A percentile compares a stretch with the other conserved stretches of the same genome.
Evolutionary conservation across 176 grass and related monocot species (phyloP).

Genomic region (Aegilops umbellulata): DNA sequence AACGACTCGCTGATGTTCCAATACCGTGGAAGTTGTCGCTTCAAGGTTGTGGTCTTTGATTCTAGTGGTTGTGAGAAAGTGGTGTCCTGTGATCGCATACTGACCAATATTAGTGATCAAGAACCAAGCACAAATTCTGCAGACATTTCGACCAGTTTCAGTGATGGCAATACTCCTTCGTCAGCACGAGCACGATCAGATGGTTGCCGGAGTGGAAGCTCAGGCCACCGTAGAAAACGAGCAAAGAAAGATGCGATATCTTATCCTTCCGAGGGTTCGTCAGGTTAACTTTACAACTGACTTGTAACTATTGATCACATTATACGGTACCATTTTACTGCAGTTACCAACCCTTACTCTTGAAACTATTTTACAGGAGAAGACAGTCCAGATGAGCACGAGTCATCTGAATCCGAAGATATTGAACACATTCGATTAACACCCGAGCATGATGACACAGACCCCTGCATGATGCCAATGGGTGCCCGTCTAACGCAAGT

Average conservation of each 20-base stretch:
- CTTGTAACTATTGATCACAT: background rate
- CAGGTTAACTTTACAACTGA: background rate
- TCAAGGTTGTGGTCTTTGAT: conserved; percentile 46
- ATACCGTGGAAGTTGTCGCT: conserved; percentile 11
- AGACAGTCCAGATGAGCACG: background rate
- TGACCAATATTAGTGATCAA: background rate
- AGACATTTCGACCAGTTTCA: background rate
- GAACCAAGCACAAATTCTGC: background rate
- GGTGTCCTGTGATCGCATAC: conserved; percentile 15
- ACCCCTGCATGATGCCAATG: background rate
- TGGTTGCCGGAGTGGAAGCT: background rate
- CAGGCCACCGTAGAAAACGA: background rate
- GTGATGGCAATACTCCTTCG: background rate
- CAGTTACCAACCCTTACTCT: background rate
- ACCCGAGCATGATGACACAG: no score
- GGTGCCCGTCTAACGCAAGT: background rate
- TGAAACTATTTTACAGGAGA: background rate
- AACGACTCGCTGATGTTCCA: conserved; percentile 45
- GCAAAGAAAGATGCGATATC: background rate
- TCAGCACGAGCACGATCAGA: background rate
- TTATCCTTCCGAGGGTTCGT: background rate
- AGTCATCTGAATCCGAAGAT: background rate
- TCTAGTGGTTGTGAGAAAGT: conserved; percentile 36
- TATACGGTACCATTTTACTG: background rate
- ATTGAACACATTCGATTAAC: no score